Evolutionary conservation across 2,329 filamentous ascomycete species (phyloP).

Genomic region (Thielaviopsis musarum): DNA sequence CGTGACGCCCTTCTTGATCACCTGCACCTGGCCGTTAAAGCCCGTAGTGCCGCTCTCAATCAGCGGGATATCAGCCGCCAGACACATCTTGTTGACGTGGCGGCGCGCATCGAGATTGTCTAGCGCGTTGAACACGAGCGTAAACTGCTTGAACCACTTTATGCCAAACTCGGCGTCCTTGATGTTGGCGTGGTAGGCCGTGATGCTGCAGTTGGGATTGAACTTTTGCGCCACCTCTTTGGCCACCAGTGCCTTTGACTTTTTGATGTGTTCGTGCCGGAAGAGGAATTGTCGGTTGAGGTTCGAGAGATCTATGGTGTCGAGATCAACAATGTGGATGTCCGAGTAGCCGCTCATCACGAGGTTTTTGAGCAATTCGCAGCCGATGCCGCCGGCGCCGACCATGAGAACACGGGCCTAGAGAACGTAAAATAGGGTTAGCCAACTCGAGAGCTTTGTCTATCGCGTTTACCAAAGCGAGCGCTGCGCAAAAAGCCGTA

Average conservation of each 20-base stretch:
- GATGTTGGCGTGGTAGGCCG: constrained; percentile 87
- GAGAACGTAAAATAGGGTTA: background rate
- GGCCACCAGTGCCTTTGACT: constrained; percentile 84
- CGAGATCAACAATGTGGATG: constrained; percentile 87
- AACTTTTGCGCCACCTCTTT: constrained; percentile 83
- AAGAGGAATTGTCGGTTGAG: constrained; percentile 97
- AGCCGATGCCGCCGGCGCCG: constrained; percentile 91
- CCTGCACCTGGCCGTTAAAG: constrained; percentile 94
- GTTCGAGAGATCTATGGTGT: constrained; percentile 96
- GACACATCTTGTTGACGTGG: constrained; percentile 94
- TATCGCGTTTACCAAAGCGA: background rate
- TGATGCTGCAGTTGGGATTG: constrained; percentile 73
- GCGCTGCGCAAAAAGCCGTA: constrained; percentile 8
- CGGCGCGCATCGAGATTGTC: constrained; percentile 88
- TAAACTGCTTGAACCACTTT: constrained; percentile 71
- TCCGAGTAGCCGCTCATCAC: constrained; percentile 83
- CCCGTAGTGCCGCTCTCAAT: constrained; percentile 96
- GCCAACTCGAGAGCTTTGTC: background rate
- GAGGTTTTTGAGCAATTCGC: constrained; percentile 92
- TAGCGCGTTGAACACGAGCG: constrained; percentile 85
- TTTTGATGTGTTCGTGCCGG: constrained; percentile 92
- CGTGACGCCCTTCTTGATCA: constrained; percentile 80
- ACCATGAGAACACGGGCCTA: constrained; percentile 85
- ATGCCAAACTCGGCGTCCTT: constrained; percentile 78
- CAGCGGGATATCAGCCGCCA: constrained; percentile 76